Evolutionary conservation across 495 filamentous ascomycete species (phyloP).

Genomic region (Talaromyces borbonicus): DNA sequence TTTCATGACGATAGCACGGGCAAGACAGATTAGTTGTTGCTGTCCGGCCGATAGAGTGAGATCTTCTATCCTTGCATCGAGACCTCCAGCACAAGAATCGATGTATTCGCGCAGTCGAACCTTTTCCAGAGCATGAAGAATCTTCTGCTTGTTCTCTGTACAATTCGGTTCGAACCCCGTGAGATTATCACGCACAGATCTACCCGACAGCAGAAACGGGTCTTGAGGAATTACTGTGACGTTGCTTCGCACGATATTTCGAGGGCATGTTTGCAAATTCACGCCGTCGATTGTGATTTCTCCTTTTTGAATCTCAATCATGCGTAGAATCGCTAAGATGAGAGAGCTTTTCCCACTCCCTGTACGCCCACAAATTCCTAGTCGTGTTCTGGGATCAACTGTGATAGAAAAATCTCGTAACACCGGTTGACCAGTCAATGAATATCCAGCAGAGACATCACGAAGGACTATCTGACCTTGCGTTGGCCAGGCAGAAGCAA

Average conservation of each 20-base stretch:
- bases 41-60: slow-evolving; percentile 84
- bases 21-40: slow-evolving; percentile 85
- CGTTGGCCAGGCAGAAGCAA: slow-evolving; percentile 6
- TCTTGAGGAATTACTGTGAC: slow-evolving; percentile 98
- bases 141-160: slow-evolving; percentile 40
- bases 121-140: slow-evolving; percentile 63
- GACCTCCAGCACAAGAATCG: slow-evolving; percentile 24
- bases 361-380: slow-evolving; percentile 14
- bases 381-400: slow-evolving; percentile 20
- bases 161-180: slow-evolving; percentile 64
- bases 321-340: slow-evolving; percentile 21
- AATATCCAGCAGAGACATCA: slow-evolving; percentile 27
- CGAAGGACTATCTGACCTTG: slow-evolving; percentile 9
- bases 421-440: slow-evolving; percentile 34
- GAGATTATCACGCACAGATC: slow-evolving; percentile 74
- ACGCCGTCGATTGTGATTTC: slow-evolving; percentile 83
- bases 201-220: slow-evolving; percentile 91
- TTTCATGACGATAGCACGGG: slow-evolving; percentile 63
- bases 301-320: slow-evolving; percentile 31
- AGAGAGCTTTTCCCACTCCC: slow-evolving; percentile 34
- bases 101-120: slow-evolving; percentile 57
- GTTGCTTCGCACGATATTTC: slow-evolving; percentile 78
- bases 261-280: slow-evolving; percentile 76
- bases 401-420: slow-evolving; percentile 22
- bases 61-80: slow-evolving; percentile 46